A percentile compares a stretch with the other conserved stretches of the same genome.
phyloP scores from a whole-genome alignment of 1,284 basidiomycete genomes.

The Sparassis latifolia region DNA sequence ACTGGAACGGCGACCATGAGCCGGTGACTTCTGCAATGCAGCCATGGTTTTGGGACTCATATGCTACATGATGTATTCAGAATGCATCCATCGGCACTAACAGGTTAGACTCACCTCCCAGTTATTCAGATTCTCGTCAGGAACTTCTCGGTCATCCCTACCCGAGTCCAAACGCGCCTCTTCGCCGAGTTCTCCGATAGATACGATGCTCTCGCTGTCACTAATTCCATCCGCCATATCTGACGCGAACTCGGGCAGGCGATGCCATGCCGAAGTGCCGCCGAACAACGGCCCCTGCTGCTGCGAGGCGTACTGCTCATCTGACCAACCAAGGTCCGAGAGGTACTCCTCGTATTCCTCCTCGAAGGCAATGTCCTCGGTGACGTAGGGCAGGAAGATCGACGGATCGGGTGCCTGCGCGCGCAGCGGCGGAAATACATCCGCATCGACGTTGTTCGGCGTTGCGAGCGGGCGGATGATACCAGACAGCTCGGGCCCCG shows the following conservation, averaged over 20 bases:
- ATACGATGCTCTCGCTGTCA: slow-evolving; percentile 84
- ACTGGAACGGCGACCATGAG: slow-evolving; percentile 69
- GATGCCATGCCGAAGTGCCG: slow-evolving; percentile 70
- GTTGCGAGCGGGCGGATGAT: slow-evolving; percentile 72
- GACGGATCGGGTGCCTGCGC: slow-evolving; percentile 80
- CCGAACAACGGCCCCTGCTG: slow-evolving; percentile 34
- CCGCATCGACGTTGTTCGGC: slow-evolving; percentile 68
- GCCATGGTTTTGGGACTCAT: slow-evolving; percentile 93
- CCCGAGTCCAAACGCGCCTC: slow-evolving; percentile 61
- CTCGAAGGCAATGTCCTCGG: slow-evolving; percentile 81
- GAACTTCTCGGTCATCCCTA: slow-evolving; percentile 53
- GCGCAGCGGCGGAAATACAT: slow-evolving; percentile 78
- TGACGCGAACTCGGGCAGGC: slow-evolving; percentile 62
- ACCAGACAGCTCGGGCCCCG: slow-evolving; percentile 66
- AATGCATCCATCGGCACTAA: not conserved
- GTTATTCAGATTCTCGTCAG: slow-evolving; percentile 81
- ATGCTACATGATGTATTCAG: slow-evolving; percentile 46
- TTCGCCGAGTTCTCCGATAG: slow-evolving; percentile 80
- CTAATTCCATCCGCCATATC: slow-evolving; percentile 78
- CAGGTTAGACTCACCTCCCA: slow-evolving; percentile 71
- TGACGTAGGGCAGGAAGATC: slow-evolving; percentile 78
- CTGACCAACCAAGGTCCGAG: slow-evolving; percentile 72
- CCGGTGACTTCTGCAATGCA: slow-evolving; percentile 82
- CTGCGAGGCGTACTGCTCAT: slow-evolving; percentile 34
- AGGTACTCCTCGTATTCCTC: slow-evolving; percentile 86